Evolutionary conservation across 768 basidiomycete genomes (phyloP), one percentile per base, ranked within the genome.

Genomic region (Collybiopsis luxurians): DNA sequence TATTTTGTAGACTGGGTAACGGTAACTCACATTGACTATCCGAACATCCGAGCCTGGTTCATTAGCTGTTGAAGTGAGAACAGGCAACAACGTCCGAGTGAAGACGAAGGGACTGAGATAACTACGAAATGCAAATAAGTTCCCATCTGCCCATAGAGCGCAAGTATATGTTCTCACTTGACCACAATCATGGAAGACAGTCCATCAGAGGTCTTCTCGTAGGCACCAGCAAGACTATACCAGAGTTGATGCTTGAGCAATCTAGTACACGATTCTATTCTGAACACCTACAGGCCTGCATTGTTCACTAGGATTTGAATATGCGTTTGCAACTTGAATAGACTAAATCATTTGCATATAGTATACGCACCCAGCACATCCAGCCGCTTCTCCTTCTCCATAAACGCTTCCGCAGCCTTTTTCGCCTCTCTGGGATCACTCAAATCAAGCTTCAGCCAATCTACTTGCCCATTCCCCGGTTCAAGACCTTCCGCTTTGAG

Each of bases 221-320:
- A 61, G 10, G 61, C 47, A 15, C 36, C 55, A 24, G 43, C 36
- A 7, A 65, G 48, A 42, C 64, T 64, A 13, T 30, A 34, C 30
- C 2, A 55, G 27, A 40, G 21, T 12, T 12, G 27, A n/a, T n/a
- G n/a, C n/a, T n/a, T n/a, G n/a, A n/a, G n/a, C n/a, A n/a, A n/a
- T n/a, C n/a, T n/a, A n/a, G n/a, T n/a, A n/a, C n/a, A n/a, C n/a
- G n/a, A n/a, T n/a, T n/a, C n/a, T n/a, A n/a, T n/a, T n/a, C n/a
- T n/a, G n/a, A n/a, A n/a, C n/a, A n/a, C n/a, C n/a, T n/a, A 84
- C 84, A 74, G 55, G 17, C 67, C 80, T 26, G 81, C 84, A 57
- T 86, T 86, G 59, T 84, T 83, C 24, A 85, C 84, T 84, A 21
- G 9, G 45, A 53, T 34, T 19, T n/a, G n/a, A n/a, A n/a, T n/a